These are phyloP conservation scores for Citrus mangshanensis DNA, from an alignment of 345 rosid genomes.

Conservation along the genomic window DNA sequence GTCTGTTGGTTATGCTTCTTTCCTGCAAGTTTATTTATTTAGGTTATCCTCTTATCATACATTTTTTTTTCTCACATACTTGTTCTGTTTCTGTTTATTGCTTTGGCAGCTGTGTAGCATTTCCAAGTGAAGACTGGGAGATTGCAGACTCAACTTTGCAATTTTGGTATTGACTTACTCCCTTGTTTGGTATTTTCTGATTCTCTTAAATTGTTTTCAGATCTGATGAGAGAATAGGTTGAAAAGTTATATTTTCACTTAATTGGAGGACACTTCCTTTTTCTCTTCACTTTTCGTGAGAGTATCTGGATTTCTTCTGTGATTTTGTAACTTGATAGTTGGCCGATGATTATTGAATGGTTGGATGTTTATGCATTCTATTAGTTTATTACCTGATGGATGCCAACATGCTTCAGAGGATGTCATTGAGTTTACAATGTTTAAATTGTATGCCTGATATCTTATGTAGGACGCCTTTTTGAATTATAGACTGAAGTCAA, in stretches of 20 bases:
- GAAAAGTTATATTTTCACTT: not conserved
- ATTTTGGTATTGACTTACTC: constrained; percentile 63
- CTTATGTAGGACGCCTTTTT: not conserved
- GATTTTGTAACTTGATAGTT: not conserved
- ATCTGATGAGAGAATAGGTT: not conserved
- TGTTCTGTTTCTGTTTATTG: constrained; percentile 13
- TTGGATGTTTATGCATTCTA: not conserved
- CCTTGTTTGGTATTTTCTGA: not conserved
- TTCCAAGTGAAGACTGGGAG: constrained; percentile 95
- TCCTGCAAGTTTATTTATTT: not conserved
- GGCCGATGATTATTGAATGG: not conserved
- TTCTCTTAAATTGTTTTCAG: not conserved
- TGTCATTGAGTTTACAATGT: not conserved
- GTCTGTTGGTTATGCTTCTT: not conserved
- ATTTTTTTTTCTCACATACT: not conserved
- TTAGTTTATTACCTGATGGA: not conserved
- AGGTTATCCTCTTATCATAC: not conserved
- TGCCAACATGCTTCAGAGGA: not conserved
- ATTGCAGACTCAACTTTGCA: constrained; percentile 98
- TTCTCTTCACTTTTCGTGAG: not conserved
- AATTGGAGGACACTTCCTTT: not conserved
- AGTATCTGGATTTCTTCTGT: not conserved
- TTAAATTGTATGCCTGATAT: not conserved
- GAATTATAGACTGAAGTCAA: not conserved
- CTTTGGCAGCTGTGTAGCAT: constrained; percentile 72